A percentile compares a stretch with the other conserved stretches of the same genome.
phyloP scores from a whole-genome alignment of 495 filamentous ascomycete species.

The Endocarpon pusillum region DNA sequence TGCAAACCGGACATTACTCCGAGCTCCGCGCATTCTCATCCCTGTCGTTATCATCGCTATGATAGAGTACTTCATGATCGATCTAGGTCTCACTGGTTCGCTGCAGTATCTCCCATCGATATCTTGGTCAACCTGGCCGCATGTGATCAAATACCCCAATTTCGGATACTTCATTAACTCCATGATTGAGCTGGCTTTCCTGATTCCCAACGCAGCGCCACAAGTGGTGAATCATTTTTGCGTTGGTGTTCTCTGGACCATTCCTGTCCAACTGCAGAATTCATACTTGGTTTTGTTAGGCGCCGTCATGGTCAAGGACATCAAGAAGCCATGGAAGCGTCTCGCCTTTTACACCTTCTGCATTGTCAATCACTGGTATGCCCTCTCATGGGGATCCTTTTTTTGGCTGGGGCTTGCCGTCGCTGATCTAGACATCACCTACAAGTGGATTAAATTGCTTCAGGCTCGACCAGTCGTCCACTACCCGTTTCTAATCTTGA shows the following conservation, averaged over 20 bases:
- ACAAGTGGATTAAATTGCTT: conserved; percentile 20
- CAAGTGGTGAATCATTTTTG: conserved; percentile 26
- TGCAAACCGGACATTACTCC: conserved; percentile 21
- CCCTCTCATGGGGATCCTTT: conserved; percentile 21
- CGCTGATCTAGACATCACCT: conserved; percentile 24
- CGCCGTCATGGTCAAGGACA: conserved; percentile 21
- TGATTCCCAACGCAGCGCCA: conserved; percentile 27
- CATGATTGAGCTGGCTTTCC: conserved; percentile 21
- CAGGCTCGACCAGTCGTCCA: conserved; percentile 10
- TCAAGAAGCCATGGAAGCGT: conserved; percentile 27
- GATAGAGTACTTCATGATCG: conserved; percentile 26
- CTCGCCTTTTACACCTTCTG: conserved; percentile 22
- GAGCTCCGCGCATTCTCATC: conserved; percentile 21
- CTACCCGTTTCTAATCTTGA: conserved; percentile 15
- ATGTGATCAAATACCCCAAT: conserved; percentile 13
- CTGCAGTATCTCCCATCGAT: conserved; percentile 24
- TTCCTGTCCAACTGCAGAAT: conserved; percentile 24
- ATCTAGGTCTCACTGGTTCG: conserved; percentile 19
- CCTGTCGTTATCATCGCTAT: conserved; percentile 19
- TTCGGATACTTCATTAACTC: conserved; percentile 20
- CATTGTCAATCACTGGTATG: conserved; percentile 24
- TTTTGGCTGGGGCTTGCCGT: conserved; percentile 23
- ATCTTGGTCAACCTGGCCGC: conserved; percentile 27
- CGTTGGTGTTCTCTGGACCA: conserved; percentile 27
- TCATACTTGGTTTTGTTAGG: conserved; percentile 20